Percentiles rank a stretch among this genome's conserved stretches.
These are phyloP conservation scores for Aureobasidium vineae DNA, from an alignment of 2,329 filamentous ascomycete species.

Conservation along the genomic window DNA sequence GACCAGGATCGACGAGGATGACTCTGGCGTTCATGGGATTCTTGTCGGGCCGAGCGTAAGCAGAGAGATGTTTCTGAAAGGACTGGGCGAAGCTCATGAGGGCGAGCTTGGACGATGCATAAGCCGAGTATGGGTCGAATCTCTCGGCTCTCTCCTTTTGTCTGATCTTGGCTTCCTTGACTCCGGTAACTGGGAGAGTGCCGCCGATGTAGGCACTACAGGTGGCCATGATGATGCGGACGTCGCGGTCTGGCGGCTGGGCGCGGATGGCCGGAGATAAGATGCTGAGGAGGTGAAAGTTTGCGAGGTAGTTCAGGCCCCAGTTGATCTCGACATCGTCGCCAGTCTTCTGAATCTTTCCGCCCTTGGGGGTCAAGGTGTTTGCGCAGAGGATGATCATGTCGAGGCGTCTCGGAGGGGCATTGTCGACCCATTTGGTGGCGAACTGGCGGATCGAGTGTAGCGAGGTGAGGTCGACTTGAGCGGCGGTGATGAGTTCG, in stretches of 20 bases:
- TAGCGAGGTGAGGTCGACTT: conserved; percentile 85
- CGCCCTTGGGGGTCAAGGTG: conserved; percentile 68
- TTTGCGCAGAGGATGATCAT: conserved; percentile 87
- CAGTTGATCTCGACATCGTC: conserved; percentile 87
- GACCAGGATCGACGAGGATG: conserved; percentile 82
- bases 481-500: conserved; percentile 89
- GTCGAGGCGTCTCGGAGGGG: conserved; percentile 82
- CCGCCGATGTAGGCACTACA: conserved; percentile 86
- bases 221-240: conserved; percentile 80
- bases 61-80: conserved; percentile 87
- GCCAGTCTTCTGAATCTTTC: conserved; percentile 57
- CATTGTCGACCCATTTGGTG: conserved; percentile 97
- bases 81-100: conserved; percentile 85
- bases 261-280: conserved; percentile 85
- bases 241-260: conserved; percentile 91
- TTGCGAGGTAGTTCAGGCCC: conserved; percentile 93
- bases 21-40: conserved; percentile 80
- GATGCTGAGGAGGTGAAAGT: conserved; percentile 91
- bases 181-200: conserved; percentile 52
- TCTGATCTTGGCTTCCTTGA: conserved; percentile 46
- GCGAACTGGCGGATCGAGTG: conserved; percentile 90
- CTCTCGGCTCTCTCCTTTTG: conserved; percentile 58
- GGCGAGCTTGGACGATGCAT: conserved; percentile 61
- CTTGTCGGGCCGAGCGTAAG: conserved; percentile 79
- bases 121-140: conserved; percentile 48